phyloP scores from a whole-genome alignment of 2,329 filamentous ascomycete species.

The Pestalotiopsis sp. region DNA sequence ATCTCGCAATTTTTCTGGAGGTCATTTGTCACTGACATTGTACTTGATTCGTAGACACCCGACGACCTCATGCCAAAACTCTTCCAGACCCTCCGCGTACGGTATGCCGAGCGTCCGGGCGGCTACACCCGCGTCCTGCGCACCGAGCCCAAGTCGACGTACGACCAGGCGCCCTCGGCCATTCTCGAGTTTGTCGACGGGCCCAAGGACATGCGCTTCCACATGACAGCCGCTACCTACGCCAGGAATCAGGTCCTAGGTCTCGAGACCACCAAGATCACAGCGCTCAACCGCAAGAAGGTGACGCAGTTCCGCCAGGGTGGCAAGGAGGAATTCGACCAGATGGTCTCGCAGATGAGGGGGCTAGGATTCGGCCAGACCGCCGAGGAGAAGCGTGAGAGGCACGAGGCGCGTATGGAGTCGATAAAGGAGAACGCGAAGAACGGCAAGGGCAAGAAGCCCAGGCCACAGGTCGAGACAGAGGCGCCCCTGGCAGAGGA shows the following conservation, averaged over 20 bases:
- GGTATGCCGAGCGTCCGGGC: conserved; percentile 78
- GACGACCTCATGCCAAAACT: conserved; percentile 78
- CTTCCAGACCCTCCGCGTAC: conserved; percentile 77
- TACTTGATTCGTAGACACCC: conserved; percentile 55
- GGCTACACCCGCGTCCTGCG: conserved; percentile 95
- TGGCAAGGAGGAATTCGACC: conserved; percentile 69
- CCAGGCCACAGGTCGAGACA: background rate
- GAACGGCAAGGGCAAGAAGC: background rate
- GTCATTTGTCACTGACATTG: conserved; percentile 10
- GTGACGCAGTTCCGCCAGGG: conserved; percentile 73
- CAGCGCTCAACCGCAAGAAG: conserved; percentile 77
- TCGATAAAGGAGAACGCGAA: background rate
- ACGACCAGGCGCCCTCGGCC: conserved; percentile 84
- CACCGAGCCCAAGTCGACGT: conserved; percentile 81
- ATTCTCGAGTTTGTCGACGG: conserved; percentile 96
- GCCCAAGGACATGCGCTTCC: conserved; percentile 90
- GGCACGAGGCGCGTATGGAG: background rate
- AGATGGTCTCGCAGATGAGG: conserved; percentile 53
- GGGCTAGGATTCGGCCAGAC: conserved; percentile 24
- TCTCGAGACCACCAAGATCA: conserved; percentile 68
- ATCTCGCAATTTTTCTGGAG: conserved; percentile 4
- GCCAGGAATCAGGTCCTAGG: conserved; percentile 62
- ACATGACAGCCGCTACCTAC: conserved; percentile 85
- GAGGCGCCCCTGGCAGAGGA: background rate
- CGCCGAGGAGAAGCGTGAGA: conserved; percentile 6